A percentile compares a stretch with the other conserved stretches of the same genome.
Conservation (phyloP, 2,329 filamentous ascomycete genomes). For the Claviceps humidiphila region DNA sequence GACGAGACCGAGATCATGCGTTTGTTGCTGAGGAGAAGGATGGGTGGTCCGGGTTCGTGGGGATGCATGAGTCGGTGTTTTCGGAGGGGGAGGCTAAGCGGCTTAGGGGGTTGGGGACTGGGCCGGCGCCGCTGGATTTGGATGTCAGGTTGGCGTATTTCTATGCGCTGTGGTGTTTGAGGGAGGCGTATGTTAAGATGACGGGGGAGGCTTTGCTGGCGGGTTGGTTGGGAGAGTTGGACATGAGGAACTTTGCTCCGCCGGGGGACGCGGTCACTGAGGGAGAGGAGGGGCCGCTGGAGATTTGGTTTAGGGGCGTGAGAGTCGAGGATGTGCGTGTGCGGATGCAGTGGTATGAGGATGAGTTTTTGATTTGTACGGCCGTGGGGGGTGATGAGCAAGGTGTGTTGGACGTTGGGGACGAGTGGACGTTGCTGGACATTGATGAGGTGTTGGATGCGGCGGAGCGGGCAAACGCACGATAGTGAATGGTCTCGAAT, state of each 20-base stretch:
- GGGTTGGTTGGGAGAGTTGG: slow-evolving; percentile 55
- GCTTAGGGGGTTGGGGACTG: slow-evolving; percentile 35
- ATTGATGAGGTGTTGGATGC: slow-evolving; percentile 32
- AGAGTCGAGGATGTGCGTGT: slow-evolving; percentile 22
- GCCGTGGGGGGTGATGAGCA: slow-evolving; percentile 30
- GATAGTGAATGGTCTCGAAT: background rate
- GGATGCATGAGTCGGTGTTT: slow-evolving; percentile 61
- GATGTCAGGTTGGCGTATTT: slow-evolving; percentile 49
- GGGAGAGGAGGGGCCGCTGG: slow-evolving; percentile 7
- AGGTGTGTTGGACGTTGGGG: slow-evolving; percentile 25
- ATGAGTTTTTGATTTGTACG: slow-evolving; percentile 42
- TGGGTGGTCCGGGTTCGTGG: slow-evolving; percentile 55
- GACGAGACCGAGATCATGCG: slow-evolving; percentile 46
- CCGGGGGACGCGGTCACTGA: slow-evolving; percentile 24
- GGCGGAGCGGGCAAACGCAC: slow-evolving; percentile 21
- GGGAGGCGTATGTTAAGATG: slow-evolving; percentile 75
- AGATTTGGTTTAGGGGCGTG: slow-evolving; percentile 19
- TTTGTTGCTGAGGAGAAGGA: slow-evolving; percentile 44
- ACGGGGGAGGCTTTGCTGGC: slow-evolving; percentile 67
- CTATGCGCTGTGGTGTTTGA: slow-evolving; percentile 66
- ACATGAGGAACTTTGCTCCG: slow-evolving; percentile 51
- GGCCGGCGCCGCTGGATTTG: background rate
- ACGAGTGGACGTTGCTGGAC: slow-evolving; percentile 14
- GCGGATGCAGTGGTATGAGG: slow-evolving; percentile 26
- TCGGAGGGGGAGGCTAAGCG: slow-evolving; percentile 45